phyloP scores from a whole-genome alignment of 805 yeast genomes.

The Teunomyces funiuensis region DNA sequence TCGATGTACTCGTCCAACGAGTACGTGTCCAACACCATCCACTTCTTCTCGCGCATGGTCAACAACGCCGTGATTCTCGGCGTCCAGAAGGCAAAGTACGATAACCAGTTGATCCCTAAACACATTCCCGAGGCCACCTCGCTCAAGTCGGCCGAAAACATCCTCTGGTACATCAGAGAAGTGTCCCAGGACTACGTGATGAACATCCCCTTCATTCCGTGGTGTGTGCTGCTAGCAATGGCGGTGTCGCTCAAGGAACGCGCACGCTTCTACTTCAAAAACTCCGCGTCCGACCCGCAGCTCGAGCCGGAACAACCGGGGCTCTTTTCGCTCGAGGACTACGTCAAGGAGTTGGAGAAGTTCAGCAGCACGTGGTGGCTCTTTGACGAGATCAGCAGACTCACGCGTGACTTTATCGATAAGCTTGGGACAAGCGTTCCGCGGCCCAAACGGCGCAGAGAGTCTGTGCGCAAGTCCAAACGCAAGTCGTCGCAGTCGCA shows the following conservation, averaged over 20 bases:
- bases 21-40: conserved; percentile 20
- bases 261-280: conserved; percentile 13
- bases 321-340: conserved; percentile 18
- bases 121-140: conserved; percentile 24
- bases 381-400: conserved; percentile 26
- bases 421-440: conserved; percentile 8
- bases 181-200: conserved; percentile 19
- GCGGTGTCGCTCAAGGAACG: conserved; percentile 22
- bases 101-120: conserved; percentile 20
- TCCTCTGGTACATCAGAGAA: conserved; percentile 23
- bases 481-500: background rate
- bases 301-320: background rate
- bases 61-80: conserved; percentile 26
- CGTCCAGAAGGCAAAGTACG: conserved; percentile 28
- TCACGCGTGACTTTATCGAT: conserved; percentile 22
- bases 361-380: conserved; percentile 26
- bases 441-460: background rate
- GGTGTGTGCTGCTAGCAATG: conserved; percentile 27
- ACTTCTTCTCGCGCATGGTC: conserved; percentile 27
- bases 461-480: conserved; percentile 1
- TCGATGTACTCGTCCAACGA: conserved; percentile 7
- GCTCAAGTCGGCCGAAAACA: conserved; percentile 24
- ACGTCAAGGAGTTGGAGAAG: conserved; percentile 19
- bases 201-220: conserved; percentile 27
- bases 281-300: background rate